Percentiles rank a stretch among this genome's conserved stretches.
Conservation (phyloP, 2,329 filamentous ascomycete genomes). For the Aspergillus sp. region DNA sequence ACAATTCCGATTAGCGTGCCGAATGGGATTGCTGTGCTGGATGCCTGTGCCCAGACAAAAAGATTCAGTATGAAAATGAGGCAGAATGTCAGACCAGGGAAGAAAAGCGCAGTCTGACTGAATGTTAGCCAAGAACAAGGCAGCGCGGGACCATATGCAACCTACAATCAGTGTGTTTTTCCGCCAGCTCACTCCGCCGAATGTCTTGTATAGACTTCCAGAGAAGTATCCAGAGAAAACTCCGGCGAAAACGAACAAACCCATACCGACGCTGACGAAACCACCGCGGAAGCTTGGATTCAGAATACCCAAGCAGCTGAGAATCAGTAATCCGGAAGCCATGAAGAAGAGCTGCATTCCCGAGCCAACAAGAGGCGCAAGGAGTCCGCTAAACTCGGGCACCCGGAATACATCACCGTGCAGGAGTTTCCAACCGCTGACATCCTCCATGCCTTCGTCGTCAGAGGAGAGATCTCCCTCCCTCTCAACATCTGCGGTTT, state of each 20-base stretch:
- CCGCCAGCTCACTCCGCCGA: slow-evolving; percentile 71
- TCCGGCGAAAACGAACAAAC: slow-evolving; percentile 79
- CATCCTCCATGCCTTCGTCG: slow-evolving; percentile 73
- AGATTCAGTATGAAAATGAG: slow-evolving; percentile 79
- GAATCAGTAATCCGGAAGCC: slow-evolving; percentile 67
- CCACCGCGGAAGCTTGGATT: slow-evolving; percentile 89
- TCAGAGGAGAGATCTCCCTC: slow-evolving; percentile 62
- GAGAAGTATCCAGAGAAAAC: slow-evolving; percentile 87
- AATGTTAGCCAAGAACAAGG: slow-evolving; percentile 11
- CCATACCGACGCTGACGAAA: slow-evolving; percentile 80
- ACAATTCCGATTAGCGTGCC: slow-evolving; percentile 72
- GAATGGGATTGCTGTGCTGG: slow-evolving; percentile 83
- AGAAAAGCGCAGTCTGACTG: slow-evolving; percentile 66
- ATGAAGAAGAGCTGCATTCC: slow-evolving; percentile 86
- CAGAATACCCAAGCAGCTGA: slow-evolving; percentile 73
- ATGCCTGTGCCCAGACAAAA: slow-evolving; percentile 88
- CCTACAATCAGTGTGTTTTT: slow-evolving; percentile 69
- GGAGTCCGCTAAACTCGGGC: slow-evolving; percentile 67
- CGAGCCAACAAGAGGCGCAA: slow-evolving; percentile 79
- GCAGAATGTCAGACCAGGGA: slow-evolving; percentile 75
- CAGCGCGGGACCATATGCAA: not conserved
- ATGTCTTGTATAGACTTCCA: slow-evolving; percentile 77
- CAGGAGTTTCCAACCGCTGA: slow-evolving; percentile 83
- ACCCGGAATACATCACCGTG: slow-evolving; percentile 85
- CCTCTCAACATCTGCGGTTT: slow-evolving; percentile 53